Conservation (phyloP, 2,329 filamentous ascomycete species). For the Calonectria pauciramosa region DNA sequence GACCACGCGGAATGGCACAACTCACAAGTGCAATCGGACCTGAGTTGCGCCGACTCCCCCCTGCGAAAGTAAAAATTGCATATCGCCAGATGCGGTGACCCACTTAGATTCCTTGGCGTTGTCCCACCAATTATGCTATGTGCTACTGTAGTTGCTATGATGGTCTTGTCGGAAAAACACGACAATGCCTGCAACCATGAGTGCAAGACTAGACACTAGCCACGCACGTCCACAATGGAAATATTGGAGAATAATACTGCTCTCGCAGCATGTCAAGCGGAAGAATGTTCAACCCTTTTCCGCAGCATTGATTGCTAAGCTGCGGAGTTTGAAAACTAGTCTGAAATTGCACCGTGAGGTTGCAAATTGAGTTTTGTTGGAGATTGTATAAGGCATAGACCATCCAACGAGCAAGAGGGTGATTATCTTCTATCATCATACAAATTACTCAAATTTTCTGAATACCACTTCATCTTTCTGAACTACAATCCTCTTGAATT, state of each 20-base stretch:
- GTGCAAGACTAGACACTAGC: too few relatives aligned
- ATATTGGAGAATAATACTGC: background rate
- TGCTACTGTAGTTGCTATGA: too few relatives aligned
- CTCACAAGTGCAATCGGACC: background rate
- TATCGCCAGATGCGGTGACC: too few relatives aligned
- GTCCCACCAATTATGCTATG: background rate
- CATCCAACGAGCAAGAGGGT: background rate
- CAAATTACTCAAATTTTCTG: background rate
- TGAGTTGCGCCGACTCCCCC: background rate
- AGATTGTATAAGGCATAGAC: background rate
- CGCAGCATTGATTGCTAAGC: background rate
- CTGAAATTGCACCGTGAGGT: background rate
- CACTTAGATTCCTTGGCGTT: background rate
- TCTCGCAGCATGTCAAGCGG: too few relatives aligned
- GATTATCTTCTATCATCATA: background rate
- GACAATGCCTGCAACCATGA: too few relatives aligned
- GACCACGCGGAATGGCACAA: background rate
- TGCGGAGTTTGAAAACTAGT: background rate
- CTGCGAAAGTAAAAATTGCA: background rate
- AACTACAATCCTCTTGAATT: background rate
- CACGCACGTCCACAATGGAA: background rate
- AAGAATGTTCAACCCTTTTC: too few relatives aligned
- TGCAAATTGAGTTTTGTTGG: background rate
- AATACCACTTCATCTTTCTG: background rate
- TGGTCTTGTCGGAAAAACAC: too few relatives aligned